phyloP scores from a whole-genome alignment of 495 filamentous ascomycete genomes.

The Venustampulla echinocandica region DNA sequence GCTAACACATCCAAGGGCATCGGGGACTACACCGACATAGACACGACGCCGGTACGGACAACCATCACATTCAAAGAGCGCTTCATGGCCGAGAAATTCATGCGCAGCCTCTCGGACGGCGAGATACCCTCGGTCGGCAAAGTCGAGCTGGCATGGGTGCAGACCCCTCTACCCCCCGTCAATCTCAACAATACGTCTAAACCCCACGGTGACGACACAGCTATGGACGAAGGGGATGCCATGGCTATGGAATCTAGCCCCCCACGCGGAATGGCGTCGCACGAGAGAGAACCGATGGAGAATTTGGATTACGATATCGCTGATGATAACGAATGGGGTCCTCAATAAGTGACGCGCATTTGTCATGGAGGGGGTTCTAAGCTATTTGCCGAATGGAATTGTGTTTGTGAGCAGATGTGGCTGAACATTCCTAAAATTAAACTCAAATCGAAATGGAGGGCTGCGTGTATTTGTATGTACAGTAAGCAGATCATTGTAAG shows the following conservation, averaged over 20 bases:
- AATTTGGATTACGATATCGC: constrained; percentile 39
- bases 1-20: constrained; percentile 51
- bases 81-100: constrained; percentile 79
- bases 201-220: constrained; percentile 9
- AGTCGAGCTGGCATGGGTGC: constrained; percentile 68
- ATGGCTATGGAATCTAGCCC: constrained; percentile 22
- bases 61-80: constrained; percentile 82
- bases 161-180: constrained; percentile 34
- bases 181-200: constrained; percentile 2
- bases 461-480: too few relatives aligned
- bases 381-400: too few relatives aligned
- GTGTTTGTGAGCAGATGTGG: too few relatives aligned
- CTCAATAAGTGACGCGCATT: too few relatives aligned
- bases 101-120: constrained; percentile 49
- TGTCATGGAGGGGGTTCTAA: too few relatives aligned
- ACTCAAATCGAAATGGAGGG: too few relatives aligned
- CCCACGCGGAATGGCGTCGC: constrained; percentile 1
- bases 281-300: constrained; percentile 17
- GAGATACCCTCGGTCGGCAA: constrained; percentile 68
- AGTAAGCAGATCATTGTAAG: too few relatives aligned
- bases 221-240: constrained; percentile 23
- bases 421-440: too few relatives aligned
- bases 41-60: constrained; percentile 50
- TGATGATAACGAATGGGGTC: constrained; percentile 34
- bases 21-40: constrained; percentile 73